phyloP scores from a whole-genome alignment of 2,329 filamentous ascomycete genomes.

The Trichophyton simii region DNA sequence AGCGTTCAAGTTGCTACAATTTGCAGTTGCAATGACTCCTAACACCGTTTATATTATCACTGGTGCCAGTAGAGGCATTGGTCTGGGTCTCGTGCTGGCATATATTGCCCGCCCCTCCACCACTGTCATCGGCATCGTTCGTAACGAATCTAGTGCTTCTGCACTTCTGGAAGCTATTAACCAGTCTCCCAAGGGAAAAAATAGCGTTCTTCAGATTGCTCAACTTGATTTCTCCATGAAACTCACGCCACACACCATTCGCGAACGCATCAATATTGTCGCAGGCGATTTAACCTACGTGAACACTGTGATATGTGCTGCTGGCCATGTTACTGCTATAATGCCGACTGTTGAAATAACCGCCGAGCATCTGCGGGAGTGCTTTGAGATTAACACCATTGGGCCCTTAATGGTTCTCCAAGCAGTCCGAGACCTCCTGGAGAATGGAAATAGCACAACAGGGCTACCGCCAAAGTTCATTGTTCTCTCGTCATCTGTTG shows the following conservation, averaged over 20 bases:
- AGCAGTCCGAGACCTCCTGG: conserved; percentile 15
- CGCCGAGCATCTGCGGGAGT: conserved; percentile 12
- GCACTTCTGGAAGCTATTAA: conserved; percentile 8
- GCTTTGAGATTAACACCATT: conserved; percentile 23
- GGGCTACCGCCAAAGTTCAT: conserved; percentile 14
- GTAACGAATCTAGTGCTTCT: conserved; percentile 10
- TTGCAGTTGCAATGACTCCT: neutral
- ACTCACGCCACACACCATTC: conserved; percentile 9
- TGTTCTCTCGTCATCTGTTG: conserved; percentile 16
- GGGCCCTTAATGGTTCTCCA: conserved; percentile 22
- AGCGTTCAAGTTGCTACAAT: neutral
- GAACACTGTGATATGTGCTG: conserved; percentile 19
- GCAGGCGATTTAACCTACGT: conserved; percentile 19
- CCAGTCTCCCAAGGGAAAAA: neutral
- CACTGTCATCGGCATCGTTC: conserved; percentile 17
- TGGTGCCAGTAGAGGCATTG: conserved; percentile 21
- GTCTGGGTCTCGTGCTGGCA: conserved; percentile 16
- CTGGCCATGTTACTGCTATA: conserved; percentile 44
- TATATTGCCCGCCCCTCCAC: conserved; percentile 16
- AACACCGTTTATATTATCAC: conserved; percentile 22
- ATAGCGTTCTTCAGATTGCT: conserved; percentile 13
- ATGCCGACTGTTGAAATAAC: conserved; percentile 37
- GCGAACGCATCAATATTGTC: conserved; percentile 5
- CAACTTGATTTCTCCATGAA: conserved; percentile 16
- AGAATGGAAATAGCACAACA: conserved; percentile 3